These are phyloP conservation scores for Colletotrichum gigasporum DNA, from an alignment of 2,329 filamentous ascomycete species.

Conservation along the genomic window DNA sequence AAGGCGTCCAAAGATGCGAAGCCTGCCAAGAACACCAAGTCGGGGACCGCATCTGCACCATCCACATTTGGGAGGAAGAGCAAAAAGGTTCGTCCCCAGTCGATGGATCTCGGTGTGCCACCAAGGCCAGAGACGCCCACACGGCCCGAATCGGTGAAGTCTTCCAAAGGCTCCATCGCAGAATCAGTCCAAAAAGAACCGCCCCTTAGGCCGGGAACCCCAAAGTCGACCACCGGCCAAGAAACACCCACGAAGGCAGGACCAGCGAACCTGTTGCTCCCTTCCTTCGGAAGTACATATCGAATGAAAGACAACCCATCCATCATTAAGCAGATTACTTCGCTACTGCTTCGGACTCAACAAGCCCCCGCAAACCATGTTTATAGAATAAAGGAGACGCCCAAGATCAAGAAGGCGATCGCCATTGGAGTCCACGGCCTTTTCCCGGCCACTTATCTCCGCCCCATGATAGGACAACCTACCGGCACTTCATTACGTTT, in stretches of 20 bases:
- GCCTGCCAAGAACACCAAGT: slow-evolving; percentile 32
- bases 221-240: slow-evolving; percentile 35
- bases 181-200: slow-evolving; percentile 33
- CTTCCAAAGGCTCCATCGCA: slow-evolving; percentile 35
- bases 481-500: slow-evolving; percentile 96
- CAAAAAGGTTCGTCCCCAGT: slow-evolving; percentile 57
- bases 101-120: slow-evolving; percentile 56
- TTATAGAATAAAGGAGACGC: slow-evolving; percentile 72
- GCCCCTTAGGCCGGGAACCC: slow-evolving; percentile 19
- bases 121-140: slow-evolving; percentile 45
- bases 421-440: slow-evolving; percentile 96
- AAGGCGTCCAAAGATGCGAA: slow-evolving; percentile 33
- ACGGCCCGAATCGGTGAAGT: slow-evolving; percentile 41
- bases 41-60: slow-evolving; percentile 37
- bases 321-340: slow-evolving; percentile 72
- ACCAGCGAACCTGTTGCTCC: slow-evolving; percentile 72
- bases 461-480: slow-evolving; percentile 92
- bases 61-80: slow-evolving; percentile 46
- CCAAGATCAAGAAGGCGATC: slow-evolving; percentile 83
- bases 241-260: slow-evolving; percentile 52
- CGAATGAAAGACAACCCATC: slow-evolving; percentile 73
- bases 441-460: slow-evolving; percentile 86
- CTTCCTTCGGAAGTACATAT: slow-evolving; percentile 76
- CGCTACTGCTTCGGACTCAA: slow-evolving; percentile 65
- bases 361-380: slow-evolving; percentile 75